phyloP scores from a whole-genome alignment of 306 rosid genomes.

The Cicer yamashitae region DNA sequence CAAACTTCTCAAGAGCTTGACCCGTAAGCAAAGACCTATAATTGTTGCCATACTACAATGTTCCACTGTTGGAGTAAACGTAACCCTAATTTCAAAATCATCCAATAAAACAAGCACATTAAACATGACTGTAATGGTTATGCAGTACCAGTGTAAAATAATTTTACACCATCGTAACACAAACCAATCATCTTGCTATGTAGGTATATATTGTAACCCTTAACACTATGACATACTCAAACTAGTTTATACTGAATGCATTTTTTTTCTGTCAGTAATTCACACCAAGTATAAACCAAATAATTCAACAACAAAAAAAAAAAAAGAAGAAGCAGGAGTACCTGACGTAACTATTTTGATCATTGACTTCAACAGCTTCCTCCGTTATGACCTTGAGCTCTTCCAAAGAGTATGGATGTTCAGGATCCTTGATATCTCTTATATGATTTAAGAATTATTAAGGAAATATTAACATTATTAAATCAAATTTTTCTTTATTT shows the following conservation, averaged over 20 bases:
- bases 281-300: background rate
- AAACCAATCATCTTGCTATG: too few species aligned
- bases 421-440: slow-evolving; percentile 95
- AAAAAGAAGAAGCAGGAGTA: slow-evolving; percentile 19
- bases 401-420: slow-evolving; percentile 89
- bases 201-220: too few species aligned
- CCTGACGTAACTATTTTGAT: slow-evolving; percentile 77
- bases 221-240: too few species aligned
- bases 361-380: slow-evolving; percentile 89
- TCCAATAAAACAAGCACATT: slow-evolving; percentile 20
- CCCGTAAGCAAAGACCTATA: slow-evolving; percentile 92
- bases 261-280: background rate
- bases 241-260: too few species aligned
- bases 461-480: slow-evolving; percentile 43
- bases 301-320: background rate
- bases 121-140: background rate
- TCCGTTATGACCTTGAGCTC: slow-evolving; percentile 94
- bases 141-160: too few species aligned
- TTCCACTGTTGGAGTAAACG: slow-evolving; percentile 93
- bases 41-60: slow-evolving; percentile 97
- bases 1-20: slow-evolving; percentile 85
- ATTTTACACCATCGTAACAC: too few species aligned
- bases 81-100: slow-evolving; percentile 63
- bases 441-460: slow-evolving; percentile 76
- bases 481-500: background rate